phyloP scores from a whole-genome alignment of 2,329 filamentous ascomycete species.

The Pseudocercospora eumusae region DNA sequence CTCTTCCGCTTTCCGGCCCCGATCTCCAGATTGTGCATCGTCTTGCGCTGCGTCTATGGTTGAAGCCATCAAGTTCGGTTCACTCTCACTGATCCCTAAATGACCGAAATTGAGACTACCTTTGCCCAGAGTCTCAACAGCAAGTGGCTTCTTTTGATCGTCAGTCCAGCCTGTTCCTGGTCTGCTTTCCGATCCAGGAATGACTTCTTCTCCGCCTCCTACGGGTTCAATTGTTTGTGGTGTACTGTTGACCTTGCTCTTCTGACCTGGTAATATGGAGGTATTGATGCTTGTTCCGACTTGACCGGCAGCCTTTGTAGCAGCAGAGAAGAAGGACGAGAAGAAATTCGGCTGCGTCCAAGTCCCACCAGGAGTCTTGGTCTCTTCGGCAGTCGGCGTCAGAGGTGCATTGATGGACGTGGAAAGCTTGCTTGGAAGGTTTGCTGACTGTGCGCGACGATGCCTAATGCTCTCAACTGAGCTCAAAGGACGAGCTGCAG shows the following conservation, averaged over 20 bases:
- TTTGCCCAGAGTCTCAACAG: slow-evolving; percentile 83
- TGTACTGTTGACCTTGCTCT: slow-evolving; percentile 43
- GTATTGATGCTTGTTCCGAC: slow-evolving; percentile 74
- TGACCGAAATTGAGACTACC: slow-evolving; percentile 89
- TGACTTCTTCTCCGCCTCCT: slow-evolving; percentile 46
- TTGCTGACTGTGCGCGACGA: slow-evolving; percentile 38
- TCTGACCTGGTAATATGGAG: slow-evolving; percentile 53
- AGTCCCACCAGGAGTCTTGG: slow-evolving; percentile 60
- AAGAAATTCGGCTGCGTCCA: slow-evolving; percentile 68
- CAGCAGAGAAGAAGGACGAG: slow-evolving; percentile 86
- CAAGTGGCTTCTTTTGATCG: slow-evolving; percentile 64
- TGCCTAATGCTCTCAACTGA: slow-evolving; percentile 39
- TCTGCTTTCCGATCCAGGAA: slow-evolving; percentile 35
- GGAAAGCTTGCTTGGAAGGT: slow-evolving; percentile 79
- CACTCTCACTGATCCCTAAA: slow-evolving; percentile 68
- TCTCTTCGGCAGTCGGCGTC: slow-evolving; percentile 73
- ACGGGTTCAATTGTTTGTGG: slow-evolving; percentile 24
- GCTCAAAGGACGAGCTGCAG: slow-evolving; percentile 27
- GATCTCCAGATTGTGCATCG: slow-evolving; percentile 45
- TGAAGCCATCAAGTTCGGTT: slow-evolving; percentile 60
- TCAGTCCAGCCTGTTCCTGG: slow-evolving; percentile 47
- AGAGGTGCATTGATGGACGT: slow-evolving; percentile 71
- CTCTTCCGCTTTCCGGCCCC: slow-evolving; percentile 60
- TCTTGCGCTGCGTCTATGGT: slow-evolving; percentile 40
- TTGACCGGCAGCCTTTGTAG: slow-evolving; percentile 83